A percentile compares a stretch with the other conserved stretches of the same genome.
Evolutionary conservation across 2,329 filamentous ascomycete genomes (phyloP).

Genomic region (Botryotinia globosa): DNA sequence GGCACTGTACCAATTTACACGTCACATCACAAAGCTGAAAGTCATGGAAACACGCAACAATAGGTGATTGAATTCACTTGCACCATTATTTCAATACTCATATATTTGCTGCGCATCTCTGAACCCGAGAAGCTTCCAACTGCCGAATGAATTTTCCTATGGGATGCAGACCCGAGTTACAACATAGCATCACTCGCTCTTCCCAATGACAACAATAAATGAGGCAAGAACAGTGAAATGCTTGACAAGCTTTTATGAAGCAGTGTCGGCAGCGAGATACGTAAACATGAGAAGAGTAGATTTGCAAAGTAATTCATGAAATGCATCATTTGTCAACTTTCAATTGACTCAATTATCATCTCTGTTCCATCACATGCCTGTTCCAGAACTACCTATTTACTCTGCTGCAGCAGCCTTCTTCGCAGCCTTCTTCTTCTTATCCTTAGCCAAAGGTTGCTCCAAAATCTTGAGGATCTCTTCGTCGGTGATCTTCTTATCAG

Average conservation of each 20-base stretch:
- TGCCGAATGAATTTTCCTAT: slow-evolving; percentile 19
- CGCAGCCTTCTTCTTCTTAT: slow-evolving; percentile 56
- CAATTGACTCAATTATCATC: background rate
- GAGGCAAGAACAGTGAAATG: slow-evolving; percentile 1
- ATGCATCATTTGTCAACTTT: slow-evolving; percentile 3
- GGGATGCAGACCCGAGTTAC: slow-evolving; percentile 17
- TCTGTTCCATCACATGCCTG: slow-evolving; percentile 33
- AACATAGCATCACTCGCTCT: background rate
- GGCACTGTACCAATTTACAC: background rate
- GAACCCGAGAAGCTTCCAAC: slow-evolving; percentile 30
- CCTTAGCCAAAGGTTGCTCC: slow-evolving; percentile 80
- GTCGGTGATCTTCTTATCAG: slow-evolving; percentile 96
- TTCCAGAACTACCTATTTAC: slow-evolving; percentile 39
- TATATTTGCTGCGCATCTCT: slow-evolving; percentile 30
- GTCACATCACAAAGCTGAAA: slow-evolving; percentile 1
- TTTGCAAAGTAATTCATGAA: background rate
- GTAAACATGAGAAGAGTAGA: slow-evolving; percentile 16
- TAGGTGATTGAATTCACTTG: slow-evolving; percentile 9
- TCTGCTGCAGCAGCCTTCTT: slow-evolving; percentile 41
- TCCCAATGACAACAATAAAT: slow-evolving; percentile 6
- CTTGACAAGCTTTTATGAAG: slow-evolving; percentile 17
- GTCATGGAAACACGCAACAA: background rate
- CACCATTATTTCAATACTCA: slow-evolving; percentile 1
- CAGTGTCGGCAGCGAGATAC: slow-evolving; percentile 27
- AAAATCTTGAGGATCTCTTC: slow-evolving; percentile 94